phyloP scores from a whole-genome alignment of 164 flowering plant genomes.

The Tinospora cordifolia region DNA sequence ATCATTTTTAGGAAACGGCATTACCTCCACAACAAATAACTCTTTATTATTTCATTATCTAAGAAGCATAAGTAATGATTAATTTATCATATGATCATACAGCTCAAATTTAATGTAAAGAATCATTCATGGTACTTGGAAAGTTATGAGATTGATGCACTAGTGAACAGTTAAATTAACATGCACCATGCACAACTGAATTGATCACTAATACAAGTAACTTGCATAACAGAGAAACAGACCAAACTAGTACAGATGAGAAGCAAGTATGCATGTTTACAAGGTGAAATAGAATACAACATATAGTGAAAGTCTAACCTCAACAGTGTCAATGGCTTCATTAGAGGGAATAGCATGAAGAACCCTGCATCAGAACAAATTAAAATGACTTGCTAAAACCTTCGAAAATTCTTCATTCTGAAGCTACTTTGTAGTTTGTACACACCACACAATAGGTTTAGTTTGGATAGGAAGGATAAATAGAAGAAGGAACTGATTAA shows the following conservation, averaged over 20 bases:
- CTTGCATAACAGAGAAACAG: neutral
- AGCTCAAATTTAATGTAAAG: too few relatives aligned
- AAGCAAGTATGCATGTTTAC: neutral
- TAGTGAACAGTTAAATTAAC: too few relatives aligned
- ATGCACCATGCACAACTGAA: too few relatives aligned
- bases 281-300: constrained; percentile 3
- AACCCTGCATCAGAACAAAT: constrained; percentile 48
- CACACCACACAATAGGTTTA: neutral
- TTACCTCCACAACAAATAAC: too few relatives aligned
- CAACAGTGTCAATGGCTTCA: constrained; percentile 96
- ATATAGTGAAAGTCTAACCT: constrained; percentile 43
- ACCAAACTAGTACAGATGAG: neutral
- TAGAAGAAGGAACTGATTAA: neutral
- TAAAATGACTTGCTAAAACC: neutral
- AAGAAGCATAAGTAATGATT: too few relatives aligned
- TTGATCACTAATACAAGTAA: too few relatives aligned
- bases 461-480: neutral
- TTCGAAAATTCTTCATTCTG: neutral
- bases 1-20: too few relatives aligned
- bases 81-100: too few relatives aligned
- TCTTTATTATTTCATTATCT: too few relatives aligned
- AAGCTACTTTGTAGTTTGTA: neutral
- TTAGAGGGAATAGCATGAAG: constrained; percentile 87
- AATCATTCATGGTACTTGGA: too few relatives aligned
- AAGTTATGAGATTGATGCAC: too few relatives aligned